phyloP scores from a whole-genome alignment of 2,329 filamentous ascomycete species.

The Verticillium albo-atrum region DNA sequence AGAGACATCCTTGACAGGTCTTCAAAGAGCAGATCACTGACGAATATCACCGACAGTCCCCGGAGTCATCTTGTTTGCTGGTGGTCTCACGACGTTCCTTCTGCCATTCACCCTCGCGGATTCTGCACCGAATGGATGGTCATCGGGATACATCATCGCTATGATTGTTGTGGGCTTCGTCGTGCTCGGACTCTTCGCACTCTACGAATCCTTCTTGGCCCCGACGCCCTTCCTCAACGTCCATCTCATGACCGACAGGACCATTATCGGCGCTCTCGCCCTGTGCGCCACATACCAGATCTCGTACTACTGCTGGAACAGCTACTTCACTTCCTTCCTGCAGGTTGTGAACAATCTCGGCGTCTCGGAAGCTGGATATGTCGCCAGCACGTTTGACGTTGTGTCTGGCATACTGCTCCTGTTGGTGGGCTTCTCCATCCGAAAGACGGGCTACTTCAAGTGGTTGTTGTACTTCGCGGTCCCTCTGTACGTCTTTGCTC shows the following conservation, averaged over 20 bases:
- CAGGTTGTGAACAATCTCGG: conserved; percentile 43
- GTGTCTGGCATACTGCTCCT: conserved; percentile 45
- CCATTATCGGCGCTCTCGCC: conserved; percentile 48
- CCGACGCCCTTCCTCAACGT: conserved; percentile 52
- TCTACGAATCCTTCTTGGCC: conserved; percentile 56
- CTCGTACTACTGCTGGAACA: conserved; percentile 44
- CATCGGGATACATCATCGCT: conserved; percentile 47
- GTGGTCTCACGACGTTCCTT: conserved; percentile 55
- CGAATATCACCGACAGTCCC: conserved; percentile 24
- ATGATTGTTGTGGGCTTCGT: conserved; percentile 59
- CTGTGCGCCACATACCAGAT: conserved; percentile 38
- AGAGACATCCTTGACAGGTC: conserved; percentile 8
- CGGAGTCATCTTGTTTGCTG: conserved; percentile 53
- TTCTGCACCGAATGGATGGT: conserved; percentile 44
- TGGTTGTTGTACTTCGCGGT: conserved; percentile 37
- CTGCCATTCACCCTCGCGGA: conserved; percentile 58
- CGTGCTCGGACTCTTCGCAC: conserved; percentile 48
- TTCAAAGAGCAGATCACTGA: neutral
- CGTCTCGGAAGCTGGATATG: conserved; percentile 39
- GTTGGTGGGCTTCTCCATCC: conserved; percentile 41
- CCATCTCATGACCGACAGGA: conserved; percentile 44
- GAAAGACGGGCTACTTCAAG: conserved; percentile 42
- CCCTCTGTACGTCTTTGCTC: conserved; percentile 50
- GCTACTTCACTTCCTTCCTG: conserved; percentile 52
- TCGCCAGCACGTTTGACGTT: conserved; percentile 44